Conservation (phyloP, 1,139 yeast species). For the Debaryomyces robertsiae region DNA sequence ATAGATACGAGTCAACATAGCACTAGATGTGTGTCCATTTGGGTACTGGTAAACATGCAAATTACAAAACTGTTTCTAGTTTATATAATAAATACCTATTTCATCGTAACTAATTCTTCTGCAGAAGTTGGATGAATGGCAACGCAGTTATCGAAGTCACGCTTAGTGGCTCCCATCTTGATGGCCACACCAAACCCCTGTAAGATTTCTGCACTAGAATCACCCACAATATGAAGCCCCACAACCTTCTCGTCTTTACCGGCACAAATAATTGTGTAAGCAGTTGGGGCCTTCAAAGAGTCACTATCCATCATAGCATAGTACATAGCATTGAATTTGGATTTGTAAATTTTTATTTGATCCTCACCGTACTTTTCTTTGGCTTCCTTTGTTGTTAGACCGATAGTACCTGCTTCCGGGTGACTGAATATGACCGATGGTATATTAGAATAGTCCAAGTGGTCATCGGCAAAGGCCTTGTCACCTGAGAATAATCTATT, state of each 20-base stretch:
- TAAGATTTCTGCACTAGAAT: conserved; percentile 82
- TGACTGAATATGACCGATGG: conserved; percentile 95
- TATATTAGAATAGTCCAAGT: conserved; percentile 80
- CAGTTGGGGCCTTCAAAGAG: conserved; percentile 83
- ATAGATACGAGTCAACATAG: conserved; percentile 1
- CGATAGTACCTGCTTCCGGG: conserved; percentile 96
- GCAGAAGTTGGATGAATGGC: conserved; percentile 99
- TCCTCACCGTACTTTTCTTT: conserved; percentile 76
- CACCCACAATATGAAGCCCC: conserved; percentile 93
- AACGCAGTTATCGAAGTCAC: conserved; percentile 90
- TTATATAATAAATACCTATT: conserved; percentile 28
- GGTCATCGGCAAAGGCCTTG: conserved; percentile 59
- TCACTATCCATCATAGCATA: conserved; percentile 72
- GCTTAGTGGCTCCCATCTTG: conserved; percentile 97
- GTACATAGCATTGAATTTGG: conserved; percentile 89
- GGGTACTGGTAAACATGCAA: neutral
- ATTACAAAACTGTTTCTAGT: neutral
- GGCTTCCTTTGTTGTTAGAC: conserved; percentile 80
- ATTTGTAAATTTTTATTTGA: conserved; percentile 76
- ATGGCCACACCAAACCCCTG: conserved; percentile 99
- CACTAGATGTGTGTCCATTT: neutral
- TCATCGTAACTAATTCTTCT: conserved; percentile 92
- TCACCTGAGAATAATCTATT: conserved; percentile 87
- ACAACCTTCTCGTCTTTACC: conserved; percentile 91
- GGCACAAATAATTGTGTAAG: conserved; percentile 76